These are phyloP conservation scores for Zygotorulaspora florentina DNA, from an alignment of 805 yeast genomes.

Conservation along the genomic window DNA sequence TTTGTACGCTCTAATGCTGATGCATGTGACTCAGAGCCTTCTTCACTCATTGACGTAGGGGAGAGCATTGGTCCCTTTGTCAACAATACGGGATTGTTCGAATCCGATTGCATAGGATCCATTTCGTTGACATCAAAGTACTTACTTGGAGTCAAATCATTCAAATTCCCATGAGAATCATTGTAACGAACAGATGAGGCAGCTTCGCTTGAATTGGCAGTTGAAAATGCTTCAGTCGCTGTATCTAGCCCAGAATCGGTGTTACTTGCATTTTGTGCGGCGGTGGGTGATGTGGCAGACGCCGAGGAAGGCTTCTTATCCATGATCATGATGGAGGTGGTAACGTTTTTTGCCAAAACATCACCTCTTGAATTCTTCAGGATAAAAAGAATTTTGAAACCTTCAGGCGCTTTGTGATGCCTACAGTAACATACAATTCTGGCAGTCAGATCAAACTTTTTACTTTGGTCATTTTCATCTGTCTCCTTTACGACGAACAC, in stretches of 20 bases:
- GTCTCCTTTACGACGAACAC: constrained; percentile 48
- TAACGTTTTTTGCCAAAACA: constrained; percentile 65
- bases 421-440: constrained; percentile 94
- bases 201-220: constrained; percentile 11
- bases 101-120: constrained; percentile 7
- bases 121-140: constrained; percentile 12
- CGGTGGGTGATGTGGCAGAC: constrained; percentile 7
- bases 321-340: constrained; percentile 83
- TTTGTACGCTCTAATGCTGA: constrained; percentile 11
- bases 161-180: constrained; percentile 6
- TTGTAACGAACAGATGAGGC: constrained; percentile 10
- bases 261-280: constrained; percentile 10
- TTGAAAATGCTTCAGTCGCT: constrained; percentile 13
- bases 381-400: constrained; percentile 70
- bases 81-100: constrained; percentile 4
- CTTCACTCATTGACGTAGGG: constrained; percentile 60
- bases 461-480: constrained; percentile 26
- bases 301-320: constrained; percentile 73
- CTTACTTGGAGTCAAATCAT: constrained; percentile 8
- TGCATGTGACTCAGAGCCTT: constrained; percentile 46
- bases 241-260: constrained; percentile 15
- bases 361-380: constrained; percentile 57
- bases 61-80: constrained; percentile 41
- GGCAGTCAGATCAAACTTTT: constrained; percentile 49
- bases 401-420: constrained; percentile 85